Evolutionary conservation across 441 rosid species (phyloP).

Genomic region (Croton setiger): DNA sequence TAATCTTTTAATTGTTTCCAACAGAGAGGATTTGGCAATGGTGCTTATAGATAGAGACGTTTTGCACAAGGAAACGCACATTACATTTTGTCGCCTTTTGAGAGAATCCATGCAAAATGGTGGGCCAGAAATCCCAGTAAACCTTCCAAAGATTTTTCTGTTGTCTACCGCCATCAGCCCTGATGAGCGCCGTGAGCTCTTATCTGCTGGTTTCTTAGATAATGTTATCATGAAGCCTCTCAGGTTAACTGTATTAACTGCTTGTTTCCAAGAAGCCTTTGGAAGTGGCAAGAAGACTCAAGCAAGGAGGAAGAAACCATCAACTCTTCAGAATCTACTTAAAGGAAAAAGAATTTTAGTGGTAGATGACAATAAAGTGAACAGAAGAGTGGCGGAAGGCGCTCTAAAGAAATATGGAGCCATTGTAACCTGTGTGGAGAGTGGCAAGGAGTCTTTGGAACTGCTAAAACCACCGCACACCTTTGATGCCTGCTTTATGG

Average conservation of each 20-base stretch:
- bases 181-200: slow-evolving; percentile 46
- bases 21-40: slow-evolving; percentile 52
- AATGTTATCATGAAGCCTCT: slow-evolving; percentile 75
- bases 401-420: slow-evolving; percentile 82
- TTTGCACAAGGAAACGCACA: slow-evolving; percentile 55
- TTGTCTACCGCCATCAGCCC: slow-evolving; percentile 50
- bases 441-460: slow-evolving; percentile 67
- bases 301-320: slow-evolving; percentile 39
- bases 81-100: slow-evolving; percentile 35
- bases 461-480: slow-evolving; percentile 78
- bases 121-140: slow-evolving; percentile 26
- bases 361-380: slow-evolving; percentile 89
- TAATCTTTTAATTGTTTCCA: slow-evolving; percentile 20
- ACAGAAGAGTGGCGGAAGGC: slow-evolving; percentile 95
- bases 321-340: slow-evolving; percentile 54
- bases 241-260: slow-evolving; percentile 52
- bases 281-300: slow-evolving; percentile 54
- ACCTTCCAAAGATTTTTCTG: slow-evolving; percentile 59
- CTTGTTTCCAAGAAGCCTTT: slow-evolving; percentile 75
- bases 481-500: slow-evolving; percentile 96
- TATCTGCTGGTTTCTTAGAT: slow-evolving; percentile 49
- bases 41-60: slow-evolving; percentile 73
- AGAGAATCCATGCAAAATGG: slow-evolving; percentile 27
- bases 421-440: slow-evolving; percentile 74
- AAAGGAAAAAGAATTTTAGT: slow-evolving; percentile 69